These are phyloP conservation scores for Lodderomyces elongisporus DNA, from an alignment of 1,139 yeast genomes.

Conservation along the genomic window DNA sequence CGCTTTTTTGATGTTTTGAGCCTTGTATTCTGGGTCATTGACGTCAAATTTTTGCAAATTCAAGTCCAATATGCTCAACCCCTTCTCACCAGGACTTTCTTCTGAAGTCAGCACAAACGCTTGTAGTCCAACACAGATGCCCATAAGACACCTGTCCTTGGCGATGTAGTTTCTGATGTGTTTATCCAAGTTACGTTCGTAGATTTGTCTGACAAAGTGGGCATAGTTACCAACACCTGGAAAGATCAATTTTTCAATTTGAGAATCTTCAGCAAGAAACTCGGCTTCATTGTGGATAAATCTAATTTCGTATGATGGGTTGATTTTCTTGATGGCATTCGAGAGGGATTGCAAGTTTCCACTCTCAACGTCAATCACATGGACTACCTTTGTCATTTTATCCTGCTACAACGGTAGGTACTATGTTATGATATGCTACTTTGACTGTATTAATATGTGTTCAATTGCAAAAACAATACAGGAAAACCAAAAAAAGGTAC, in stretches of 20 bases:
- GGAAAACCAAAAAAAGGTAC: no score
- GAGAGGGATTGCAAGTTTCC: constrained; percentile 87
- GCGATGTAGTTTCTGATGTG: constrained; percentile 63
- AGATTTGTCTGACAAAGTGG: constrained; percentile 74
- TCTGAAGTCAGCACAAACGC: constrained; percentile 69
- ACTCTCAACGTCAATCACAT: constrained; percentile 89
- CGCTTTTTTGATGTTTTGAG: constrained; percentile 43
- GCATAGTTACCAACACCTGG: constrained; percentile 99
- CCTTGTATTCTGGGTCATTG: constrained; percentile 27
- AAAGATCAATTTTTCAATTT: constrained; percentile 55
- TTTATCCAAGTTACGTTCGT: constrained; percentile 53
- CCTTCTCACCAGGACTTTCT: constrained; percentile 59
- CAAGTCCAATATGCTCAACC: constrained; percentile 50
- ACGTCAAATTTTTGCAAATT: constrained; percentile 56
- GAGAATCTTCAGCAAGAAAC: constrained; percentile 30
- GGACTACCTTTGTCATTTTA: constrained; percentile 40
- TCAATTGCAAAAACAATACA: no score
- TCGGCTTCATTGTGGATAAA: constrained; percentile 42
- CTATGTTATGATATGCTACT: no score
- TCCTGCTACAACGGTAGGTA: no score
- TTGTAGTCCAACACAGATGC: constrained; percentile 95
- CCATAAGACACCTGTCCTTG: constrained; percentile 83
- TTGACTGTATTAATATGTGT: no score
- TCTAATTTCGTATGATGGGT: constrained; percentile 49
- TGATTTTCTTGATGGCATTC: constrained; percentile 77